phyloP scores from a whole-genome alignment of 2,329 filamentous ascomycete genomes.

The Venturia pyrina region DNA sequence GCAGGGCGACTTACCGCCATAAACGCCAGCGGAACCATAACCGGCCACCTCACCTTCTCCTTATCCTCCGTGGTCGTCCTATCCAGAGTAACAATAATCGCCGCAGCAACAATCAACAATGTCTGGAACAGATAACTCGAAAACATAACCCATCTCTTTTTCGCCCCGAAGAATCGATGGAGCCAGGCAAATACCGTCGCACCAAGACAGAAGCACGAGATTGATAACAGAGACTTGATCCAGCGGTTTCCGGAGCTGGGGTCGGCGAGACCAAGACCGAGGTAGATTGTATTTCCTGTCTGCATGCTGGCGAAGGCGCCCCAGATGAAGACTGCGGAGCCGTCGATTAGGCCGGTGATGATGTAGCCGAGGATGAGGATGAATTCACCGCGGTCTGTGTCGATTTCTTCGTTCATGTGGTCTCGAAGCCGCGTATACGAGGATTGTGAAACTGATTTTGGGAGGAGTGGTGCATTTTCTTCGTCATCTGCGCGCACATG shows the following conservation, averaged over 20 bases:
- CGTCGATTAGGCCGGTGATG: slow-evolving; percentile 69
- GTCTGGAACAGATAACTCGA: slow-evolving; percentile 31
- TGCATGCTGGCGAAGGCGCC: slow-evolving; percentile 79
- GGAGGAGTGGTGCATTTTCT: slow-evolving; percentile 23
- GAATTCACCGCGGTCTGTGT: slow-evolving; percentile 54
- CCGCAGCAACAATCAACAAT: slow-evolving; percentile 30
- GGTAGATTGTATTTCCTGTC: slow-evolving; percentile 72
- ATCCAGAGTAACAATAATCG: slow-evolving; percentile 34
- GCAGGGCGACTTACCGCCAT: slow-evolving; percentile 36
- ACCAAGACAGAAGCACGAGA: slow-evolving; percentile 60
- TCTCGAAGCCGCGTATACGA: slow-evolving; percentile 16
- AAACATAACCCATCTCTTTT: slow-evolving; percentile 55
- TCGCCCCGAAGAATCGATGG: slow-evolving; percentile 52
- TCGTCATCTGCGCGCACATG: slow-evolving; percentile 11
- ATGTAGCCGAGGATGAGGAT: slow-evolving; percentile 63
- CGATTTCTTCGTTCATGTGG: slow-evolving; percentile 40
- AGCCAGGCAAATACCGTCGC: slow-evolving; percentile 62
- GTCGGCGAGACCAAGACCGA: slow-evolving; percentile 63
- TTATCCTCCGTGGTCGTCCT: slow-evolving; percentile 21
- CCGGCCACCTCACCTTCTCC: slow-evolving; percentile 42
- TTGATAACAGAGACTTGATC: slow-evolving; percentile 63
- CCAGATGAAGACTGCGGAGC: slow-evolving; percentile 66
- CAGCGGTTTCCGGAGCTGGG: slow-evolving; percentile 45
- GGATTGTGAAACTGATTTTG: slow-evolving; percentile 14
- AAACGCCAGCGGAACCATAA: slow-evolving; percentile 56